phyloP scores from a whole-genome alignment of 345 rosid genomes.

The Linum trigynum region DNA sequence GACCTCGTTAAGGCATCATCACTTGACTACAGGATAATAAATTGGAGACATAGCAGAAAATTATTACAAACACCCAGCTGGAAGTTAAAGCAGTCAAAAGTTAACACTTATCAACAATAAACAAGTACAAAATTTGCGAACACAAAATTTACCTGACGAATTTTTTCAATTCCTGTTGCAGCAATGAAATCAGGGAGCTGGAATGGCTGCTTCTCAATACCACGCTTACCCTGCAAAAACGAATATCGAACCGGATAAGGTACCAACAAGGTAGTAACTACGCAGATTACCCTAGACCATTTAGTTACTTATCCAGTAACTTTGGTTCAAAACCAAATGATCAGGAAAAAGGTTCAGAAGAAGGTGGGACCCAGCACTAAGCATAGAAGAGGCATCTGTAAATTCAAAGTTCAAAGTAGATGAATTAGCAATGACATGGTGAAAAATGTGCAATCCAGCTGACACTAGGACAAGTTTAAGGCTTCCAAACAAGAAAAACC shows the following conservation, averaged over 20 bases:
- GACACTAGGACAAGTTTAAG: conserved; percentile 12
- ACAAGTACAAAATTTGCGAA: not conserved
- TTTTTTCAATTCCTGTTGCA: conserved; percentile 97
- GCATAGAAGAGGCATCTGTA: conserved; percentile 45
- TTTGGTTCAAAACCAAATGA: conserved; percentile 10
- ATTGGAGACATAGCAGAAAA: too few species aligned
- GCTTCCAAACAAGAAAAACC: conserved; percentile 1
- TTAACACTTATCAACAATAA: not conserved
- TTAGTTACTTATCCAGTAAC: conserved; percentile 14
- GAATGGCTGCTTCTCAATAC: conserved; percentile 97
- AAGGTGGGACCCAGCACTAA: conserved; percentile 34
- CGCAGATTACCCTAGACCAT: not conserved
- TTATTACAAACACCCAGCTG: too few species aligned
- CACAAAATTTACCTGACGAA: conserved; percentile 70
- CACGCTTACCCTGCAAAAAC: conserved; percentile 89
- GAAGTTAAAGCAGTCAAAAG: too few species aligned
- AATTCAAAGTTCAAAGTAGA: conserved; percentile 48
- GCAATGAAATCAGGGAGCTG: conserved; percentile 99
- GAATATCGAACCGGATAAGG: conserved; percentile 34
- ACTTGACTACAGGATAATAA: too few species aligned
- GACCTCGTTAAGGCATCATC: too few species aligned
- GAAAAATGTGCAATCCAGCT: conserved; percentile 15
- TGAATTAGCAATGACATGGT: conserved; percentile 31
- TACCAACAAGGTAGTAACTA: conserved; percentile 11
- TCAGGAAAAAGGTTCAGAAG: conserved; percentile 15